These are phyloP conservation scores for Styphnolobium japonicum DNA, from an alignment of 306 rosid species.

Conservation along the genomic window DNA sequence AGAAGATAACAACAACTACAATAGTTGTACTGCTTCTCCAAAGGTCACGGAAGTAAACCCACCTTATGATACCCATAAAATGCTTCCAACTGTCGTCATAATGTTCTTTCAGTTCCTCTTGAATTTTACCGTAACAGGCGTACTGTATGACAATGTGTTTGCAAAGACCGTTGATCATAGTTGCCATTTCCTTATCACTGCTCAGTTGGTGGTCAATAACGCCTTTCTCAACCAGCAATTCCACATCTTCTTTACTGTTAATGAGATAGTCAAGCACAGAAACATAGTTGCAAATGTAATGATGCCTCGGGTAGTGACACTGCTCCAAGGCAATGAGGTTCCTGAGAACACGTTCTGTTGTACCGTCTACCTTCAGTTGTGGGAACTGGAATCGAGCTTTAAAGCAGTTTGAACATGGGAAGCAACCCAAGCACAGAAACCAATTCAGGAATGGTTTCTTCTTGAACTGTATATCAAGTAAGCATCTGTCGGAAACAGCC, in stretches of 20 bases:
- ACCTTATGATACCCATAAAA: slow-evolving; percentile 11
- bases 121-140: background rate
- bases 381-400: slow-evolving; percentile 2
- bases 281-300: slow-evolving; percentile 28
- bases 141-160: slow-evolving; percentile 17
- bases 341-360: slow-evolving; percentile 22
- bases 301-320: background rate
- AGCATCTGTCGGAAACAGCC: background rate
- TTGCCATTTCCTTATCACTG: slow-evolving; percentile 15
- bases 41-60: slow-evolving; percentile 34
- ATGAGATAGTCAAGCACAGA: slow-evolving; percentile 23
- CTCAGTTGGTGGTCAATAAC: slow-evolving; percentile 24
- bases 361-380: background rate
- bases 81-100: slow-evolving; percentile 21
- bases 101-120: background rate
- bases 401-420: background rate
- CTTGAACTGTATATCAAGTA: background rate
- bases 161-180: slow-evolving; percentile 16
- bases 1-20: background rate
- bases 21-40: slow-evolving; percentile 37
- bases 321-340: too few relatives aligned
- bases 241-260: slow-evolving; percentile 30
- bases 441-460: background rate
- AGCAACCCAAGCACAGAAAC: background rate
- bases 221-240: slow-evolving; percentile 17